Percentiles rank a stretch among this genome's conserved stretches.
These are phyloP conservation scores for Rhinocladiella similis DNA, from an alignment of 2,329 filamentous ascomycete genomes.

Conservation along the genomic window DNA sequence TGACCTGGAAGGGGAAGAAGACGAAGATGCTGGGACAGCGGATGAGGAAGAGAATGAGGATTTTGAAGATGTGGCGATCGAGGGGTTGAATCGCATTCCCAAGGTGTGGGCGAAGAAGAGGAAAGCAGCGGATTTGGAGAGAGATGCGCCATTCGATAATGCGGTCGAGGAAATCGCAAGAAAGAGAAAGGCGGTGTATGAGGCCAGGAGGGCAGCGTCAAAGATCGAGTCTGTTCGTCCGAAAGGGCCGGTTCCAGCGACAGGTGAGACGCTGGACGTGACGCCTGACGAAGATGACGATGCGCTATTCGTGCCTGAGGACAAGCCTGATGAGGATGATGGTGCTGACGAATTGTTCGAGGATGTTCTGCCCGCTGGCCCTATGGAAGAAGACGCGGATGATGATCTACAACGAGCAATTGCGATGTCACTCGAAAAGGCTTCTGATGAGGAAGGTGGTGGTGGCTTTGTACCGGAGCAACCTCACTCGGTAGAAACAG, in stretches of 20 bases:
- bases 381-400: slow-evolving; percentile 50
- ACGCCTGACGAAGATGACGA: slow-evolving; percentile 44
- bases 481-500: slow-evolving; percentile 52
- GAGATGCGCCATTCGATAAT: slow-evolving; percentile 33
- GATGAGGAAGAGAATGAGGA: slow-evolving; percentile 60
- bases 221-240: not conserved
- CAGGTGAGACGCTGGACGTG: not conserved
- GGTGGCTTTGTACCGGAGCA: slow-evolving; percentile 47
- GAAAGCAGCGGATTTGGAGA: slow-evolving; percentile 37
- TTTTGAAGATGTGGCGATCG: slow-evolving; percentile 91
- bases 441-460: slow-evolving; percentile 37
- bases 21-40: slow-evolving; percentile 29
- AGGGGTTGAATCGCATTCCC: slow-evolving; percentile 81
- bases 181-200: slow-evolving; percentile 50
- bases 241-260: not conserved
- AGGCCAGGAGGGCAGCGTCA: slow-evolving; percentile 35
- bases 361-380: slow-evolving; percentile 40
- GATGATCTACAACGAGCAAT: slow-evolving; percentile 81
- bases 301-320: slow-evolving; percentile 56
- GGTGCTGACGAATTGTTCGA: slow-evolving; percentile 61
- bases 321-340: slow-evolving; percentile 37
- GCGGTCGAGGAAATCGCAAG: slow-evolving; percentile 38
- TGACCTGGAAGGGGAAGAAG: slow-evolving; percentile 72
- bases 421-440: slow-evolving; percentile 70
- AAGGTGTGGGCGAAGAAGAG: slow-evolving; percentile 52